These are phyloP conservation scores for Amyloporia xantha DNA, from an alignment of 768 basidiomycete genomes.

Conservation along the genomic window DNA sequence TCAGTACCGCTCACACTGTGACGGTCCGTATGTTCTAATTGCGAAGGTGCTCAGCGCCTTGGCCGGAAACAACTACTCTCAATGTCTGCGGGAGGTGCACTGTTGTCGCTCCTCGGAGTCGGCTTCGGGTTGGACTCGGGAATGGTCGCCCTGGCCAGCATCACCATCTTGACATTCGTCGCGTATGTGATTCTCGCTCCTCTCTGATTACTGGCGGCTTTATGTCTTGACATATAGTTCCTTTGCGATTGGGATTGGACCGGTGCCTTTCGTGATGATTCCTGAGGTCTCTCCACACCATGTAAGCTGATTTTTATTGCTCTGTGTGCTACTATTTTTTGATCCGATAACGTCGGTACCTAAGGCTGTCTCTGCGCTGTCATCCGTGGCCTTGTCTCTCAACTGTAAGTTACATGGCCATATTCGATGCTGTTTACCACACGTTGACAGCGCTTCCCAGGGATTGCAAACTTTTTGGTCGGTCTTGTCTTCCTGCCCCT, in stretches of 20 bases:
- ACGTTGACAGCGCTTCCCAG: slow-evolving; percentile 40
- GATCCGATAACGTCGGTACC: no score
- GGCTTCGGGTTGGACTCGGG: slow-evolving; percentile 67
- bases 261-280: slow-evolving; percentile 88
- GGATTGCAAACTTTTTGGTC: slow-evolving; percentile 81
- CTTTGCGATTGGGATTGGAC: slow-evolving; percentile 87
- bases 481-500: slow-evolving; percentile 83
- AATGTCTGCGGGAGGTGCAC: slow-evolving; percentile 58
- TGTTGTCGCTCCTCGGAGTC: slow-evolving; percentile 57
- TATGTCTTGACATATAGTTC: slow-evolving; percentile 39
- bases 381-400: slow-evolving; percentile 64
- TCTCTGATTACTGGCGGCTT: neutral
- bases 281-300: slow-evolving; percentile 81
- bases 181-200: slow-evolving; percentile 42
- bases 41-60: slow-evolving; percentile 43
- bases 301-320: slow-evolving; percentile 35
- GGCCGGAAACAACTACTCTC: slow-evolving; percentile 69
- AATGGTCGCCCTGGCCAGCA: slow-evolving; percentile 53
- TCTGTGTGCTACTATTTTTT: neutral
- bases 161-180: slow-evolving; percentile 74
- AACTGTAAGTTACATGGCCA: slow-evolving; percentile 45
- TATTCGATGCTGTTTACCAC: slow-evolving; percentile 6
- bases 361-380: slow-evolving; percentile 81
- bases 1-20: slow-evolving; percentile 23
- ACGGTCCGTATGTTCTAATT: neutral